These are phyloP conservation scores for Ganoderma resinaceum DNA, from an alignment of 1,284 basidiomycete species.

Conservation along the genomic window DNA sequence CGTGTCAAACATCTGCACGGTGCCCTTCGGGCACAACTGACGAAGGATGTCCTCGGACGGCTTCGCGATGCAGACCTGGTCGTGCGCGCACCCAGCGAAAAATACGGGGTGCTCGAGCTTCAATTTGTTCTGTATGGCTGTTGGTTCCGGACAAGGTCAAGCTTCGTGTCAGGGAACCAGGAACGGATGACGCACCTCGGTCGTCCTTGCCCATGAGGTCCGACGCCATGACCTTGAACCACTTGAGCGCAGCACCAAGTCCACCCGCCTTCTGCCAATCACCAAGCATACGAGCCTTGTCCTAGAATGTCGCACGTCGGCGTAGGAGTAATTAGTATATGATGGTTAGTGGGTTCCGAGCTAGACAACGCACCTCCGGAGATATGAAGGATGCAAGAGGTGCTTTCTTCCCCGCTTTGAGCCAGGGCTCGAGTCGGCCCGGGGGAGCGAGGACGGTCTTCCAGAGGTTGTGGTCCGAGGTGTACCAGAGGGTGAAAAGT, in stretches of 20 bases:
- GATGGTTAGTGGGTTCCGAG: not conserved
- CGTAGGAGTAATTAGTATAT: not conserved
- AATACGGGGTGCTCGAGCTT: conserved; percentile 32
- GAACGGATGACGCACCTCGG: conserved; percentile 27
- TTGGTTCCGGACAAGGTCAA: not conserved
- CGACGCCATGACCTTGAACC: conserved; percentile 37
- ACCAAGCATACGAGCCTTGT: conserved; percentile 26
- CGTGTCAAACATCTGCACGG: conserved; percentile 39
- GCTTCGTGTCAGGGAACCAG: not conserved
- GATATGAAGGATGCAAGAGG: conserved; percentile 32
- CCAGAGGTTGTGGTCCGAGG: conserved; percentile 37
- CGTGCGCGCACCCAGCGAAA: conserved; percentile 35
- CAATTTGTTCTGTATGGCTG: conserved; percentile 27
- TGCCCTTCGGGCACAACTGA: conserved; percentile 29
- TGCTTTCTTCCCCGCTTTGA: conserved; percentile 34
- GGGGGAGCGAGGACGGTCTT: conserved; percentile 35
- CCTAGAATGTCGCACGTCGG: conserved; percentile 13
- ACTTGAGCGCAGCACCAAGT: conserved; percentile 35
- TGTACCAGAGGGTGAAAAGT: conserved; percentile 40
- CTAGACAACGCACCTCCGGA: conserved; percentile 25
- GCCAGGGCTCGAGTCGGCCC: conserved; percentile 38
- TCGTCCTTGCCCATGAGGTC: conserved; percentile 36
- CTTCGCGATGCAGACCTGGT: conserved; percentile 32
- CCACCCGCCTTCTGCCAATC: conserved; percentile 31
- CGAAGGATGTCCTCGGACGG: conserved; percentile 26